These are phyloP conservation scores for Metroxylon sagu DNA, from an alignment of 176 grass and related monocot species.

Conservation along the genomic window DNA sequence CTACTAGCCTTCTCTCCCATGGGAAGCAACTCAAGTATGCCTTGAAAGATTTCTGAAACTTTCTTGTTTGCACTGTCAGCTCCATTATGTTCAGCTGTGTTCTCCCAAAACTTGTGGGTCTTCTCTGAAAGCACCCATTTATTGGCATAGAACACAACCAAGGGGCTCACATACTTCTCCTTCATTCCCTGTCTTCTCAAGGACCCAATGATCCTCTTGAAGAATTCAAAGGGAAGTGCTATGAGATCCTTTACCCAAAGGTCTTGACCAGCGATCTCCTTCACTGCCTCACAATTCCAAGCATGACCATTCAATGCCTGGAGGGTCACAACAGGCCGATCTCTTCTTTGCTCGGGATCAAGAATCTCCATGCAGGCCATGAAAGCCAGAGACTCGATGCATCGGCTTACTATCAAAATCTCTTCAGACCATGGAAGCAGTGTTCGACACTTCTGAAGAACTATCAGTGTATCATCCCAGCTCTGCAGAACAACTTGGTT, in stretches of 20 bases:
- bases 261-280: slow-evolving; percentile 60
- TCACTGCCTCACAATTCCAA: slow-evolving; percentile 75
- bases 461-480: slow-evolving; percentile 83
- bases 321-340: slow-evolving; percentile 17
- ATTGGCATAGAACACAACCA: slow-evolving; percentile 87
- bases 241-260: slow-evolving; percentile 92
- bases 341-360: slow-evolving; percentile 59
- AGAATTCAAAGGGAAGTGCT: slow-evolving; percentile 79
- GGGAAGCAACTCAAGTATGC: slow-evolving; percentile 52
- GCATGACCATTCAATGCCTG: slow-evolving; percentile 31
- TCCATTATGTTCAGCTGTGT: slow-evolving; percentile 42
- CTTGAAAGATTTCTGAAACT: slow-evolving; percentile 43
- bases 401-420: slow-evolving; percentile 72
- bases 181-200: slow-evolving; percentile 84
- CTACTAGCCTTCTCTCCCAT: slow-evolving; percentile 20
- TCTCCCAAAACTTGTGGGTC: slow-evolving; percentile 84
- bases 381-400: slow-evolving; percentile 88
- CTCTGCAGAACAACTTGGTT: slow-evolving; percentile 95
- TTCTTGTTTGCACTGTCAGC: slow-evolving; percentile 45
- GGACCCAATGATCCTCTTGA: slow-evolving; percentile 61
- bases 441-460: slow-evolving; percentile 62
- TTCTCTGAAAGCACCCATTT: slow-evolving; percentile 99
- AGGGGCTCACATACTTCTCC: slow-evolving; percentile 87
- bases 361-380: slow-evolving; percentile 99
- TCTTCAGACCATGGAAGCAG: slow-evolving; percentile 63